A percentile compares a stretch with the other conserved stretches of the same genome.
Evolutionary conservation across 176 grass and related monocot genomes (phyloP).

Genomic region (Avena eriantha): DNA sequence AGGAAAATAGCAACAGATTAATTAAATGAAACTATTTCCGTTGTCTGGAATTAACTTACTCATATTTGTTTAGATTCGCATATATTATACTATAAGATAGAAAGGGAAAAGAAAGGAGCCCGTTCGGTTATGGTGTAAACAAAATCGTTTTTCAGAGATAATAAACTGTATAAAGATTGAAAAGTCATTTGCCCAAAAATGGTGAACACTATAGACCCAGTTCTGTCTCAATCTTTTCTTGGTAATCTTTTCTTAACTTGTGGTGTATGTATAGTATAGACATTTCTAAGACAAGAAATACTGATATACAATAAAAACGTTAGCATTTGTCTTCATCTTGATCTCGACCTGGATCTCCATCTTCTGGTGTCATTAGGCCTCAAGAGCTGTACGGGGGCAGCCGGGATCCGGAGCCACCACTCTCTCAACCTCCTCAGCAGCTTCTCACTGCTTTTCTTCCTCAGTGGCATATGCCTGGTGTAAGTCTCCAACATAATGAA

Average conservation of each 20-base stretch:
- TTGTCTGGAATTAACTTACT: too few relatives aligned
- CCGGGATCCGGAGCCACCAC: conserved; percentile 89
- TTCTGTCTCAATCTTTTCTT: neutral
- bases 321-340: conserved; percentile 30
- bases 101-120: too few relatives aligned
- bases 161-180: too few relatives aligned
- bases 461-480: conserved; percentile 89
- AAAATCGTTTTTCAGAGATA: too few relatives aligned
- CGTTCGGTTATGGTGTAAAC: too few relatives aligned
- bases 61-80: too few relatives aligned
- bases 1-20: too few relatives aligned
- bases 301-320: neutral
- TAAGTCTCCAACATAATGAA: conserved; percentile 72
- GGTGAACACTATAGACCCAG: neutral
- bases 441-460: conserved; percentile 88
- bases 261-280: neutral
- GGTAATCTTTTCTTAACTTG: neutral
- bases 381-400: conserved; percentile 72
- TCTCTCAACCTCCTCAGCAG: conserved; percentile 78
- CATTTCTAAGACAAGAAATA: conserved; percentile 36
- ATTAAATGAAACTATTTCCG: too few relatives aligned
- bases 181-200: neutral
- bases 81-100: too few relatives aligned
- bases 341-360: conserved; percentile 51
- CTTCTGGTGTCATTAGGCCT: conserved; percentile 53